These are phyloP conservation scores for Penicillium sp. DNA, from an alignment of 2,329 filamentous ascomycete species.

Conservation along the genomic window DNA sequence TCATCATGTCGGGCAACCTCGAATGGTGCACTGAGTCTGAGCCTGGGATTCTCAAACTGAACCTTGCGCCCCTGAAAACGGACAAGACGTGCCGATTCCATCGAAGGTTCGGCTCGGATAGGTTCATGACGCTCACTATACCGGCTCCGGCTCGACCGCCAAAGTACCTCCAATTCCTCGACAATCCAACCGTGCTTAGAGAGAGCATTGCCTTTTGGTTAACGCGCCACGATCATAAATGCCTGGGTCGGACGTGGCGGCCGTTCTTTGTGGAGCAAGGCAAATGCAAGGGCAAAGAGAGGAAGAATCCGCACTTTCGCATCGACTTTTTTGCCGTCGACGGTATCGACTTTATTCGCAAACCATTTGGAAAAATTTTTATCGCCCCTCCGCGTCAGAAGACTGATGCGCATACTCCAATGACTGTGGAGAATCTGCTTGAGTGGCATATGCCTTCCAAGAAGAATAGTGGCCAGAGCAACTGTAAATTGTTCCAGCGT, in stretches of 20 bases:
- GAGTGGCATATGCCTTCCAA: slow-evolving; percentile 48
- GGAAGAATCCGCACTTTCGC: slow-evolving; percentile 28
- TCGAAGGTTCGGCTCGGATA: slow-evolving; percentile 49
- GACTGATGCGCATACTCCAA: slow-evolving; percentile 35
- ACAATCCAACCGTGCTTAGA: slow-evolving; percentile 30
- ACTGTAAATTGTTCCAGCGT: slow-evolving; percentile 50
- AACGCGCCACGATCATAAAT: slow-evolving; percentile 38
- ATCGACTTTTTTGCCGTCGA: slow-evolving; percentile 49
- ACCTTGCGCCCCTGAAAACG: slow-evolving; percentile 43
- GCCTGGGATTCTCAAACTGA: slow-evolving; percentile 40
- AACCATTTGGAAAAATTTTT: slow-evolving; percentile 6
- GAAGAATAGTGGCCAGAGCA: slow-evolving; percentile 39
- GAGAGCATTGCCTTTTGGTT: slow-evolving; percentile 45
- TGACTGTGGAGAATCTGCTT: slow-evolving; percentile 42
- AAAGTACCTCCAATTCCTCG: slow-evolving; percentile 22
- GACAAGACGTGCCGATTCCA: slow-evolving; percentile 49
- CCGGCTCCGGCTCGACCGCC: slow-evolving; percentile 35
- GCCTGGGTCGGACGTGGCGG: slow-evolving; percentile 47
- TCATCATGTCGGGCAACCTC: slow-evolving; percentile 44
- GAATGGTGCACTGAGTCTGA: slow-evolving; percentile 39
- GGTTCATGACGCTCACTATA: slow-evolving; percentile 46
- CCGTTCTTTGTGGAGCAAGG: slow-evolving; percentile 47
- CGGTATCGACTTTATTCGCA: slow-evolving; percentile 40
- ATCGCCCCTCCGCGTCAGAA: slow-evolving; percentile 27
- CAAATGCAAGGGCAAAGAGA: slow-evolving; percentile 34